Evolutionary conservation across 2,329 filamentous ascomycete genomes (phyloP), one percentile per base, ranked within the genome.

Genomic region (Aspergillus spinulosporus): DNA sequence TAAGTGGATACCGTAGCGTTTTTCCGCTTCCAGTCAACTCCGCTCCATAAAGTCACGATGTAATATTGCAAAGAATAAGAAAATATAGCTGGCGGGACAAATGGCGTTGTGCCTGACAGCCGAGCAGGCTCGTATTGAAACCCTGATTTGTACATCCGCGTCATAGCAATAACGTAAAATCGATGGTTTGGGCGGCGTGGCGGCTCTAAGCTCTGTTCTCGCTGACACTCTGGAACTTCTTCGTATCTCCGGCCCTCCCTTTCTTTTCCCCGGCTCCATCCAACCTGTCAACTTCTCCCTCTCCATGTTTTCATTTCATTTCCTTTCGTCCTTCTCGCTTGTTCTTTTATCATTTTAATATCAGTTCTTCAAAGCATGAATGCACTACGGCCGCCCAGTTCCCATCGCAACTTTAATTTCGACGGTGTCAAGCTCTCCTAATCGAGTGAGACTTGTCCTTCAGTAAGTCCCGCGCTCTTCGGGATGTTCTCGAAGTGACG

Each of bases 371-470:
- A 15, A 59, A 63, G 58, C 53, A 66, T 66, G 63, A 61, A 49
- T 57, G 59, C 55, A 57, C 53, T 55, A 58, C 58, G 48, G 54
- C 49, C 49, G 43, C 40, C 45, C 44, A 57, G 53, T 40, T 50
- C 55, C 42, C 50, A 11, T 50, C 44, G 55, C 57, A 48, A 56
- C 58, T 53, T 14, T 54, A 48, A 50, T 52, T 47, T 60, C 48
- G 47, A 58, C 37, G 54, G 47, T 60, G 57, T 56, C 56, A 54
- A 60, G 54, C 53, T 58, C 62, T 56, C 55, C 59, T 61, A 64
- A 65, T 60, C 60, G 59, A 64, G 59, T 64, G 59, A 63, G 60
- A 61, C 52, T 57, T 64, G 57, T 57, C 57, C 56, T 58, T 56
- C 52, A 36, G 14, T 42, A 5, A 21, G 21, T 21, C 21, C 21